Evolutionary conservation across 139 green algal genomes (phyloP).

Genomic region (Tetradesmus obliquus): DNA sequence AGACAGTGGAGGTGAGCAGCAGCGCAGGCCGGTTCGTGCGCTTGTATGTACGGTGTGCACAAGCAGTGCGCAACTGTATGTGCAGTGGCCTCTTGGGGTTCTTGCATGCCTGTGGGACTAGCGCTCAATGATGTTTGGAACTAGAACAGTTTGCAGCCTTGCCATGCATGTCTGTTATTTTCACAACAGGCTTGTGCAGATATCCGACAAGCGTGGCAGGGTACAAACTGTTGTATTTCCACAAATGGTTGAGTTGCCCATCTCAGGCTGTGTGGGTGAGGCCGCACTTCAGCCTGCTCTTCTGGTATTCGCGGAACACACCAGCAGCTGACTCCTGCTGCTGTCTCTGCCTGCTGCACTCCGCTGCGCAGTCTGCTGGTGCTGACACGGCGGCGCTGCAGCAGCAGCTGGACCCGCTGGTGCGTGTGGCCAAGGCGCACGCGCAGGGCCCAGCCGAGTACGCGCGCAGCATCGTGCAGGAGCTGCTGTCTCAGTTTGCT

Average conservation of each 20-base stretch:
- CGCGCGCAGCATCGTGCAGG: slow-evolving; percentile 48
- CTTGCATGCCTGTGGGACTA: background rate
- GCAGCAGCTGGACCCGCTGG: slow-evolving; percentile 72
- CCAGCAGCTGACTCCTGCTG: no score
- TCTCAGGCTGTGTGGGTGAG: no score
- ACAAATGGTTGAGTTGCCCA: no score
- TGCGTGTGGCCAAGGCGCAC: slow-evolving; percentile 74
- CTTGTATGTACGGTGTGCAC: background rate
- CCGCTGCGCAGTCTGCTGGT: background rate
- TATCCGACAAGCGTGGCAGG: no score
- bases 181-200: no score
- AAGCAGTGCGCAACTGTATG: background rate
- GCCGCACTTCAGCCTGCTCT: no score
- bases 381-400: slow-evolving; percentile 60
- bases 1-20: slow-evolving; percentile 13
- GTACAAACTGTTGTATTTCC: no score
- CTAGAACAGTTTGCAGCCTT: no score
- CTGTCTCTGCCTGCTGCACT: background rate
- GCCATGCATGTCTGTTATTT: no score
- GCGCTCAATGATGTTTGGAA: no score
- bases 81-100: background rate
- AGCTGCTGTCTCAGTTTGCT: slow-evolving; percentile 87
- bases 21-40: background rate
- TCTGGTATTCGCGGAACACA: no score
- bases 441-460: slow-evolving; percentile 71